Evolutionary conservation across 1,284 basidiomycete species (phyloP).

Genomic region (Sparassis latifolia): DNA sequence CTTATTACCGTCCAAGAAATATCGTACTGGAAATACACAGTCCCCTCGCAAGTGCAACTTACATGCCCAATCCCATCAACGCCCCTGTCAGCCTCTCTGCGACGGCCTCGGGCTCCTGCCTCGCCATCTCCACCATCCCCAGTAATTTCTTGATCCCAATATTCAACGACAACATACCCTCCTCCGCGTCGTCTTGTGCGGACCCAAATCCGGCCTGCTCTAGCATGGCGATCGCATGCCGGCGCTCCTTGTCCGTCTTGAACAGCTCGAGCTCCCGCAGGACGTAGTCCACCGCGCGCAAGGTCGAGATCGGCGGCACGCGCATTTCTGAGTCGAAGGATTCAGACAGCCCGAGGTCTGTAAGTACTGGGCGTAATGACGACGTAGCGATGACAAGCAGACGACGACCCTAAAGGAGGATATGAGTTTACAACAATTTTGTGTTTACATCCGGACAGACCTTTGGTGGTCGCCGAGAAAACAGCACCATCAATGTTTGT

Average conservation of each 20-base stretch:
- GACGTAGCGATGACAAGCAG: constrained; percentile 92
- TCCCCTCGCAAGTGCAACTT: background rate
- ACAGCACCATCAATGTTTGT: constrained; percentile 86
- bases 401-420: constrained; percentile 65
- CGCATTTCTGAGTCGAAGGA: constrained; percentile 87
- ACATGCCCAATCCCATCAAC: constrained; percentile 57
- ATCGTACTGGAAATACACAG: too few species aligned
- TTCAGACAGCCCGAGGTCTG: constrained; percentile 86
- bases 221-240: constrained; percentile 62
- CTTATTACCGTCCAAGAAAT: too few species aligned
- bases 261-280: constrained; percentile 86
- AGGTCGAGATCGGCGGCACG: constrained; percentile 76
- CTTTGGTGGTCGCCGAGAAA: constrained; percentile 90
- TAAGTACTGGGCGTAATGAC: constrained; percentile 81
- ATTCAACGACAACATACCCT: constrained; percentile 39
- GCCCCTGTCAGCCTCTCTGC: constrained; percentile 70
- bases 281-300: constrained; percentile 72
- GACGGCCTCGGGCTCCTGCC: constrained; percentile 83
- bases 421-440: background rate
- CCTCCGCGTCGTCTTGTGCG: constrained; percentile 34
- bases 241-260: constrained; percentile 48
- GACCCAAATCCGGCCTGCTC: constrained; percentile 69
- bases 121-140: constrained; percentile 92
- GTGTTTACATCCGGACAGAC: constrained; percentile 28
- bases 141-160: constrained; percentile 95